Evolutionary conservation across 1,139 yeast genomes (phyloP), one percentile per base, ranked within the genome.

Genomic region (Yamadazyma pseudoaaseri): DNA sequence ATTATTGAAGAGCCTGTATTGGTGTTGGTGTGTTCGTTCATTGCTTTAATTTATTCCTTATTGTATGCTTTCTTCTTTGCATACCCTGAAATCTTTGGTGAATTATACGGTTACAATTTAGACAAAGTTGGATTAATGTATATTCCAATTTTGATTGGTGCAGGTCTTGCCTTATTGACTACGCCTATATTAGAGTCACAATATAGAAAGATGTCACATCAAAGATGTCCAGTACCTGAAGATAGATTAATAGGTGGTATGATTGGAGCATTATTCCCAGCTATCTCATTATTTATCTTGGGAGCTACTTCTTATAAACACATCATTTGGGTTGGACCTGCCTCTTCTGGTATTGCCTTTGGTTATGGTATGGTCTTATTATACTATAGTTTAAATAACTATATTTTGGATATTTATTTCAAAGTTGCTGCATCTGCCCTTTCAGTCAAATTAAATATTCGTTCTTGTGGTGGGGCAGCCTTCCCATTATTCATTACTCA

Each of bases 51-150:
- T 54, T 89, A 89, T 64, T 82, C 96, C 11, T 68, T 87, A 51
- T 70, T 89, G 35, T 89, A 89, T 54, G 96, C 96, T 5, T 87
- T 89, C 66, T 87, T 89, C 79, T 87, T 86, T 63, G 96, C 96
- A 1, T 76, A 81, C 58, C 94, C 94, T 8, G 86, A 78, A 33
- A 82, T 84, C 32, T 84, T 83, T 56, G 70, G 67, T 39, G 78
- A 75, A 34, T 65, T 83, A 36, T 83, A 83, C 50, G 85, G 79
- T 21, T 83, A 63, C 54, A 65, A 76, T 42, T 87, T 81, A 54
- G 82, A 85, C 46, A 68, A 68, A 36, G 78, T 83, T 39, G 96
- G 96, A 18, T 63, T 89, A 46, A 85, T 87, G 83, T 77, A 84
- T 48, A 82, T 89, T 52, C 96, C 96, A 20, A 86, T 89, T 50